These are phyloP conservation scores for Botrytis tulipae DNA, from an alignment of 2,329 filamentous ascomycete genomes.

Conservation along the genomic window DNA sequence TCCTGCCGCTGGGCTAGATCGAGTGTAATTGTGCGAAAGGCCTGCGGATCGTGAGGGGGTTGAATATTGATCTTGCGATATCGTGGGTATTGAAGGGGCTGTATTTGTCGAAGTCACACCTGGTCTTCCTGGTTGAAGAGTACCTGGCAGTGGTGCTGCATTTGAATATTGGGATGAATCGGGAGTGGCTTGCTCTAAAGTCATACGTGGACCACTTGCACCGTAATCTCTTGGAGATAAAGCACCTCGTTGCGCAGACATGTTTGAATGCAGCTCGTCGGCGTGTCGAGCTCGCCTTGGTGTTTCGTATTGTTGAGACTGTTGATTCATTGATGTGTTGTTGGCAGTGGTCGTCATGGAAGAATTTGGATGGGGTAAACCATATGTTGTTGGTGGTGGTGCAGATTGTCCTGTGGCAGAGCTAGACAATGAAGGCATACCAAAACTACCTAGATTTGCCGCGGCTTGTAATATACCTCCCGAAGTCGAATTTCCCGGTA, in stretches of 20 bases:
- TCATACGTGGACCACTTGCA: conserved; percentile 52
- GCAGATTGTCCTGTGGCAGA: conserved; percentile 38
- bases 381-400: conserved; percentile 34
- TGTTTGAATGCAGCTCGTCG: conserved; percentile 50
- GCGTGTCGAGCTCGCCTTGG: conserved; percentile 50
- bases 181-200: conserved; percentile 56
- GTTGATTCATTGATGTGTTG: conserved; percentile 43
- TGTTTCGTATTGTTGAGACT: conserved; percentile 49
- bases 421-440: conserved; percentile 32
- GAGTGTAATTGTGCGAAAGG: conserved; percentile 73
- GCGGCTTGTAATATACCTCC: conserved; percentile 36
- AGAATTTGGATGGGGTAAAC: conserved; percentile 27
- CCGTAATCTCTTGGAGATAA: conserved; percentile 47
- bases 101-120: conserved; percentile 53
- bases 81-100: conserved; percentile 56
- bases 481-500: conserved; percentile 27
- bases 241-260: conserved; percentile 33
- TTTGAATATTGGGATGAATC: conserved; percentile 47
- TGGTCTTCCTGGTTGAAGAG: conserved; percentile 59
- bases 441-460: conserved; percentile 36
- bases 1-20: conserved; percentile 72
- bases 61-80: conserved; percentile 57
- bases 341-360: conserved; percentile 29
- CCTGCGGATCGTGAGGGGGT: conserved; percentile 65
- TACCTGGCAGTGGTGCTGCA: conserved; percentile 53